These are phyloP conservation scores for Zygoascus sp. DNA, from an alignment of 1,139 yeast genomes.

Conservation along the genomic window DNA sequence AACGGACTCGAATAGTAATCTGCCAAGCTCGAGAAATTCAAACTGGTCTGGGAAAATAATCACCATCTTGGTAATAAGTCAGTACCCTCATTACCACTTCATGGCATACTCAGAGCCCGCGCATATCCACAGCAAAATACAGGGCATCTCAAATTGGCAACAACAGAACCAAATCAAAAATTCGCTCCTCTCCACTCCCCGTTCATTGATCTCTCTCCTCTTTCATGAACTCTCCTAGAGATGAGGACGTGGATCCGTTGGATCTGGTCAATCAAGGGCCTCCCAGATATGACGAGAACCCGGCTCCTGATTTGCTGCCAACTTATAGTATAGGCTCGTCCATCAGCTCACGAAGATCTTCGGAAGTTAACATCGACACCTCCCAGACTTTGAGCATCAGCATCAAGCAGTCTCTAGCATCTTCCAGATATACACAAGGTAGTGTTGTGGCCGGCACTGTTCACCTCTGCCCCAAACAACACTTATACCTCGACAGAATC, in stretches of 20 bases:
- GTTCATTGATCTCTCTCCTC: too few species aligned
- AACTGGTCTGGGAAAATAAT: too few species aligned
- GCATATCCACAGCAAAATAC: too few species aligned
- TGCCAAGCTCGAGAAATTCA: too few species aligned
- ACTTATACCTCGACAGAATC: not conserved
- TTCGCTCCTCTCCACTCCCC: too few species aligned
- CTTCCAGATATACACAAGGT: not conserved
- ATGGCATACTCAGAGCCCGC: too few species aligned
- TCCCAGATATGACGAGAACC: not conserved
- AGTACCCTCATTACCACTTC: too few species aligned
- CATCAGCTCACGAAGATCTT: not conserved
- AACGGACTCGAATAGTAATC: too few species aligned
- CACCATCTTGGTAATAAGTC: too few species aligned
- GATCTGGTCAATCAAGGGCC: not conserved
- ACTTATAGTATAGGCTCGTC: slow-evolving; percentile 3
- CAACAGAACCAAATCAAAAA: too few species aligned
- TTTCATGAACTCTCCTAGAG: too few species aligned
- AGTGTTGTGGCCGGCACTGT: slow-evolving; percentile 6
- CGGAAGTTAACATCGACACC: not conserved
- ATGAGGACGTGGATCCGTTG: not conserved
- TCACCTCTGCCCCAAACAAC: slow-evolving; percentile 2
- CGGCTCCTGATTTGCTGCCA: slow-evolving; percentile 2
- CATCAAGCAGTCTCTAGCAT: not conserved
- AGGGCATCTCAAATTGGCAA: too few species aligned
- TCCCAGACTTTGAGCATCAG: not conserved